Conservation (phyloP, 352 stramenopile species). For the Albugo candida region DNA sequence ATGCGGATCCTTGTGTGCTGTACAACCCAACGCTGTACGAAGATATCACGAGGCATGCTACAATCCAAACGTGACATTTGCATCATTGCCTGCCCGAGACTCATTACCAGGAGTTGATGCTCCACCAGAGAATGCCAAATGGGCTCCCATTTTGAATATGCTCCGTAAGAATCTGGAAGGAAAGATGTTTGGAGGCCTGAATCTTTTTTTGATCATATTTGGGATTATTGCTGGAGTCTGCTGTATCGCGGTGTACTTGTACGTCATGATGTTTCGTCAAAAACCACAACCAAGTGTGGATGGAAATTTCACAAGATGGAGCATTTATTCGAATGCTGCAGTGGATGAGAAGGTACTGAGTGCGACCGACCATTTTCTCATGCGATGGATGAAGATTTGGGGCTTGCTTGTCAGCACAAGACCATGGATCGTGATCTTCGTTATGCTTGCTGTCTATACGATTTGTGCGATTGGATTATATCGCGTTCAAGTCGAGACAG, state of each 20-base stretch:
- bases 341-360: slow-evolving; percentile 10
- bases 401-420: slow-evolving; percentile 17
- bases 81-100: neutral
- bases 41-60: slow-evolving; percentile 23
- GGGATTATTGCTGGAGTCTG: slow-evolving; percentile 17
- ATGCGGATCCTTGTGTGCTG: slow-evolving; percentile 34
- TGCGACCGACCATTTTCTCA: slow-evolving; percentile 12
- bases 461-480: slow-evolving; percentile 11
- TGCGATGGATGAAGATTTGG: slow-evolving; percentile 17
- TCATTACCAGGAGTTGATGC: neutral
- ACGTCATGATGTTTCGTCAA: slow-evolving; percentile 11
- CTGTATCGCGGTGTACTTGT: slow-evolving; percentile 26
- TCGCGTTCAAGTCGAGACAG: slow-evolving; percentile 20
- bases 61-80: slow-evolving; percentile 5
- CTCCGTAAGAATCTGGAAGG: slow-evolving; percentile 19
- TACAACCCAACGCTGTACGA: slow-evolving; percentile 16
- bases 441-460: slow-evolving; percentile 9
- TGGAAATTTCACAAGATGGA: neutral
- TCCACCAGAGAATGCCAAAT: slow-evolving; percentile 10
- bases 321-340: slow-evolving; percentile 6
- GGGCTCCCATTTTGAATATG: slow-evolving; percentile 17
- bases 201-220: slow-evolving; percentile 31
- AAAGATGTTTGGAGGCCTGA: slow-evolving; percentile 23
- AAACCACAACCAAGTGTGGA: slow-evolving; percentile 1
- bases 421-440: slow-evolving; percentile 8